Conservation (phyloP, 1,139 yeast species). For the Geotrichum europaeum region DNA sequence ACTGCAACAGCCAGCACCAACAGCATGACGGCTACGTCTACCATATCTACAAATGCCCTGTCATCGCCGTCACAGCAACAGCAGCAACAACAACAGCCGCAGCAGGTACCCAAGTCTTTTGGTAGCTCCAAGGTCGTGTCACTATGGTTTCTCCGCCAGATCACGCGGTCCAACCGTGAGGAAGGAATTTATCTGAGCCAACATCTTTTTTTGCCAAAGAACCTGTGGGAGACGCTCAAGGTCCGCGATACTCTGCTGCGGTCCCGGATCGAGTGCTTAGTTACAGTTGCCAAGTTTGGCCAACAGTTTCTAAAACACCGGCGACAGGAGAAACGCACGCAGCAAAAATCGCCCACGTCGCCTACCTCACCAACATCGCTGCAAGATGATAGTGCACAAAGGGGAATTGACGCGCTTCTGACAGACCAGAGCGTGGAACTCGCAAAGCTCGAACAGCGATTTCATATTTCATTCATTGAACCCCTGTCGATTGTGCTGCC, state of each 20-base stretch:
- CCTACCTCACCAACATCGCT: neutral
- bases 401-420: conserved; percentile 1
- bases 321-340: neutral
- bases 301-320: conserved; percentile 16
- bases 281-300: conserved; percentile 22
- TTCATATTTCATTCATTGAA: conserved; percentile 22
- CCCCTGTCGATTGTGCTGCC: conserved; percentile 10
- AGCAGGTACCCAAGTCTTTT: neutral
- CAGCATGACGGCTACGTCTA: neutral
- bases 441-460: conserved; percentile 19
- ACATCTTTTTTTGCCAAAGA: conserved; percentile 22
- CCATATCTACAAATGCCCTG: neutral
- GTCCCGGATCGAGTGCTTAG: conserved; percentile 22
- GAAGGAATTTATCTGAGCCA: conserved; percentile 24
- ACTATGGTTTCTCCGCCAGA: neutral
- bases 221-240: conserved; percentile 22
- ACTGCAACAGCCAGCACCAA: neutral
- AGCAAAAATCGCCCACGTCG: neutral
- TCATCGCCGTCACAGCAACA: neutral
- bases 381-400: neutral
- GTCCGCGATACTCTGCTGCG: conserved; percentile 21
- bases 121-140: neutral
- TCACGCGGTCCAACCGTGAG: neutral
- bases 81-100: neutral
- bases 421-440: conserved; percentile 12